Base-by-base conservation (phyloP, 2,329 filamentous ascomycete species). In the Pseudogymnoascus sp. region DNA sequence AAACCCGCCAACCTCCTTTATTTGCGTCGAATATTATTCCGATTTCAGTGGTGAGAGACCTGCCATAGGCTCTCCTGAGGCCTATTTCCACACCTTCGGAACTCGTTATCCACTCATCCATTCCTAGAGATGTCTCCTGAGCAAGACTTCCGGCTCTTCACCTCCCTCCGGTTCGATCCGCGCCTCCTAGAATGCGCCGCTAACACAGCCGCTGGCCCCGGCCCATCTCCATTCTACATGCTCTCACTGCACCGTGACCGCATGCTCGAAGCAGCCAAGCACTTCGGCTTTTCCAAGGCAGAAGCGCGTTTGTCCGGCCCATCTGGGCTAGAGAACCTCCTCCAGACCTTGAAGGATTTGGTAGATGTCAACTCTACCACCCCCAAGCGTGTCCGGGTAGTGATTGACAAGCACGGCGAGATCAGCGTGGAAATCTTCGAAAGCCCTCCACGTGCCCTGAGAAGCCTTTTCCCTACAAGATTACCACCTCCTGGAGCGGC, bases 171-270 rank as follows among this genome's bases (percentile, higher is more conserved):
- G 61, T 90, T 87, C 71, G 89, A 93, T 67, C 79, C 82, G 13
- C 70, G 72, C 1, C 80, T 93, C 37, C 69, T 76, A 6, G 65
- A 74, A 6, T 67, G 68, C 6, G 60, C 67, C 37, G 64, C 65
- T 21, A 70, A 68, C 61, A 70, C 66, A 12, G 68, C 66, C 48
- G 64, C 68, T 69, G 69, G 58, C 65, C 64, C 18, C 37, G 64
- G 39, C 12, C 61, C 76, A 5, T 89, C 85, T 7, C 82, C 87
- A 0, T 86, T 90, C 67, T 95, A 95, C 73, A 90, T 95, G 80
- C 81, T 94, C 13, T 79, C 85, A 63, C 87, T 87, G 67, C 92
- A 96, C 72, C 83, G 85, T 52, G 88, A 92, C 71, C 87, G 92
- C 60, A 82, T 96, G 71, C 78, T 91, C n/a, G 81, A 77, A 62